A percentile compares a stretch with the other conserved stretches of the same genome.
phyloP scores from a whole-genome alignment of 768 basidiomycete species.

The Leucosporidium creatinivorum region DNA sequence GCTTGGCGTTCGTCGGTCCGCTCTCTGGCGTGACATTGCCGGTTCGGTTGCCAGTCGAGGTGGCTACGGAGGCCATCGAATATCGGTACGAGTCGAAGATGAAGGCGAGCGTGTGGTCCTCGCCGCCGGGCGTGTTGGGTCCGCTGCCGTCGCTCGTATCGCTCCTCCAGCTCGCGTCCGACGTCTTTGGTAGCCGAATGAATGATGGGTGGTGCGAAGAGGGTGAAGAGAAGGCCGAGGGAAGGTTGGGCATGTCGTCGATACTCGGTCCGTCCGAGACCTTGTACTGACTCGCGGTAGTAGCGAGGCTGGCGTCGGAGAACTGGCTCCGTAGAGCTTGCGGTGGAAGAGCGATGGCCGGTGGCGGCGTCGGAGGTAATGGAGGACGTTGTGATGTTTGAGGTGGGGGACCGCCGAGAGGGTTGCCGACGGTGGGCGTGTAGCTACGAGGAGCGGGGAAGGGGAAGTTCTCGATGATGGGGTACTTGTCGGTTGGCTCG shows the following conservation, averaged over 20 bases:
- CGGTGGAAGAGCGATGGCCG: no score
- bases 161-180: neutral
- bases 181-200: neutral
- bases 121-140: conserved; percentile 6
- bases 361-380: no score
- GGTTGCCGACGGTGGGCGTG: neutral
- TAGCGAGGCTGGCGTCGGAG: conserved; percentile 1
- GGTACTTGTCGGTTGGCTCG: neutral
- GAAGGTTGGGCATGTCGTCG: neutral
- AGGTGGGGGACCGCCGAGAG: neutral
- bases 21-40: neutral
- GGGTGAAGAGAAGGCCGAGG: neutral
- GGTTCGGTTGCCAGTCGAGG: neutral
- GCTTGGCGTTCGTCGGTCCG: neutral
- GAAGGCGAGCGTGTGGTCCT: conserved; percentile 15
- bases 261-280: neutral
- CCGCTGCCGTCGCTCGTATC: neutral
- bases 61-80: neutral
- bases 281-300: neutral
- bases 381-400: no score
- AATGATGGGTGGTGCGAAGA: neutral
- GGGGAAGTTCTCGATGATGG: neutral
- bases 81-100: conserved; percentile 28
- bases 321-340: neutral
- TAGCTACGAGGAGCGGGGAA: neutral